These are phyloP conservation scores for Cyberlindnera euphorbiae DNA, from an alignment of 805 yeast genomes.

Conservation along the genomic window DNA sequence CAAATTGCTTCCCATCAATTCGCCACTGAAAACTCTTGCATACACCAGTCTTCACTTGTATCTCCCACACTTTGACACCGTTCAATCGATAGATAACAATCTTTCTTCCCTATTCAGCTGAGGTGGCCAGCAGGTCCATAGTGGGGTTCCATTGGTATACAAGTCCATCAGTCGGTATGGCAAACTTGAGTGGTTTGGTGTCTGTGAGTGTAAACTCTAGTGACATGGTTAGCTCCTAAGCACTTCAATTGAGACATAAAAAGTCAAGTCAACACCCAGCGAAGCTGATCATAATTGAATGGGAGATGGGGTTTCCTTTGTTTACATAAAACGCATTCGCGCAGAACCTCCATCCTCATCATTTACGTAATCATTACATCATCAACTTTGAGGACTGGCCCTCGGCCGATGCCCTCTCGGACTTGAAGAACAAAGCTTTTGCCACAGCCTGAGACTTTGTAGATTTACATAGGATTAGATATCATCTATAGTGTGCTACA, in stretches of 20 bases:
- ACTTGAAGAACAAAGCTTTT: too few species aligned
- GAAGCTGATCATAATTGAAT: too few species aligned
- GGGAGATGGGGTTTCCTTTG: background rate
- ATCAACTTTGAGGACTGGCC: too few species aligned
- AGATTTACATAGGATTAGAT: too few species aligned
- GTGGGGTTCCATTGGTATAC: slow-evolving; percentile 42
- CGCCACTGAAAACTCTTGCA: slow-evolving; percentile 28
- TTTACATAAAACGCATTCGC: background rate
- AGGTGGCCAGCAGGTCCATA: slow-evolving; percentile 47
- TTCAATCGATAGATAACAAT: slow-evolving; percentile 49
- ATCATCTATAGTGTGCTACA: too few species aligned
- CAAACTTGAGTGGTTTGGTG: slow-evolving; percentile 3
- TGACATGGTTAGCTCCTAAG: too few species aligned
- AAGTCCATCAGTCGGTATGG: slow-evolving; percentile 13
- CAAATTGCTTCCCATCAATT: slow-evolving; percentile 38
- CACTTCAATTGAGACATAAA: too few species aligned
- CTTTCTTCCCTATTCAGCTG: slow-evolving; percentile 39
- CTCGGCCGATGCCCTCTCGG: too few species aligned
- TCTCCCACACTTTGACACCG: slow-evolving; percentile 49
- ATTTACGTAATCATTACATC: too few species aligned
- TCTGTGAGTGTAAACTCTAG: slow-evolving; percentile 1
- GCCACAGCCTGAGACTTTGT: too few species aligned
- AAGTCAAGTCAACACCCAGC: too few species aligned
- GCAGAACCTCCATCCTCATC: background rate
- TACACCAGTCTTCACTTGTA: slow-evolving; percentile 28